phyloP scores from a whole-genome alignment of 805 yeast species.

The Saccharomycopsis lassenensis region DNA sequence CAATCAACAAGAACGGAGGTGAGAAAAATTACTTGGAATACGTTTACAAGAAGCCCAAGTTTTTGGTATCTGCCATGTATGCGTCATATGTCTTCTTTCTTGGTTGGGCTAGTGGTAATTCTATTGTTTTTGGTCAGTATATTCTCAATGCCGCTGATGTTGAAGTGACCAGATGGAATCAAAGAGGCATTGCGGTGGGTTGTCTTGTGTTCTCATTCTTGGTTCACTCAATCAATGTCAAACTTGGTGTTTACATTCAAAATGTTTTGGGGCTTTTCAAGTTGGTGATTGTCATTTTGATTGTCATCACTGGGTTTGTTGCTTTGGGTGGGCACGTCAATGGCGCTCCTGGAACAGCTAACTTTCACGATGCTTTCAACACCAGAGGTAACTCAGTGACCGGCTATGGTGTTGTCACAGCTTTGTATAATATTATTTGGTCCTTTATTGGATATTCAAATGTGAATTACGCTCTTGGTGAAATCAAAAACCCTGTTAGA shows the following conservation, averaged over 20 bases:
- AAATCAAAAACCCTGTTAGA: constrained; percentile 60
- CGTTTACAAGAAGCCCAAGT: constrained; percentile 56
- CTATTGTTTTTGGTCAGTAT: constrained; percentile 71
- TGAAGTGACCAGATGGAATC: constrained; percentile 63
- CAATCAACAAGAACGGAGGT: constrained; percentile 75
- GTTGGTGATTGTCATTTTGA: constrained; percentile 56
- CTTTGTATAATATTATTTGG: constrained; percentile 77
- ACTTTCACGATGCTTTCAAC: constrained; percentile 47
- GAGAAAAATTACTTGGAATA: constrained; percentile 74
- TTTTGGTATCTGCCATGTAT: constrained; percentile 52
- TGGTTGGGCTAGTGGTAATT: constrained; percentile 83
- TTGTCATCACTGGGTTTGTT: constrained; percentile 73
- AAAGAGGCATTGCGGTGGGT: constrained; percentile 66
- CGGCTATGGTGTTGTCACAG: constrained; percentile 63
- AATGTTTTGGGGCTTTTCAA: constrained; percentile 62
- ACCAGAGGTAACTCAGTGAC: constrained; percentile 40
- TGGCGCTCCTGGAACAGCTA: constrained; percentile 42
- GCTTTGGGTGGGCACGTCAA: constrained; percentile 64
- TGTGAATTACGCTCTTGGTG: constrained; percentile 75
- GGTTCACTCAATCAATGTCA: constrained; percentile 49
- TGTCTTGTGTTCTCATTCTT: constrained; percentile 62
- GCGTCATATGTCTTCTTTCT: constrained; percentile 64
- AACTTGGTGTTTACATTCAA: constrained; percentile 56
- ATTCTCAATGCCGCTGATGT: constrained; percentile 62
- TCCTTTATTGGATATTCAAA: constrained; percentile 76